Conservation (phyloP, 106 monocot species). For the Ottelia alismoides region DNA sequence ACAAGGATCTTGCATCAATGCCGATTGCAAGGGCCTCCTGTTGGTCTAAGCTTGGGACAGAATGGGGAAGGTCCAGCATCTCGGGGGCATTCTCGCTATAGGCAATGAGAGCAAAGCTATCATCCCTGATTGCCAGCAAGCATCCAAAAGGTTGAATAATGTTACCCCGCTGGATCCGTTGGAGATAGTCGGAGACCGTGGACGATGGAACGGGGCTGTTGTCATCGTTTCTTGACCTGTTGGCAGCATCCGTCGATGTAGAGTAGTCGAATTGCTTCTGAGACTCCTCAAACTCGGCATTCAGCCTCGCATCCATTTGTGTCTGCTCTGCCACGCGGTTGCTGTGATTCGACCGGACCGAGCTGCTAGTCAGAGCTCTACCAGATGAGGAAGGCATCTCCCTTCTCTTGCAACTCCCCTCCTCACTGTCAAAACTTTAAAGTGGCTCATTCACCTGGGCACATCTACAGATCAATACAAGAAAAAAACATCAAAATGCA, state of each 20-base stretch:
- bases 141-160: slow-evolving; percentile 88
- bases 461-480: too few species aligned
- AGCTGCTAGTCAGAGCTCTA: slow-evolving; percentile 35
- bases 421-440: too few species aligned
- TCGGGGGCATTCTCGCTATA: slow-evolving; percentile 81
- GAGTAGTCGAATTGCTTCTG: slow-evolving; percentile 45
- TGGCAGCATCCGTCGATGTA: slow-evolving; percentile 19
- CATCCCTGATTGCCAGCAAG: slow-evolving; percentile 41
- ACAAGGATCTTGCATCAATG: slow-evolving; percentile 46
- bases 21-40: slow-evolving; percentile 46
- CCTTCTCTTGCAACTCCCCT: neutral
- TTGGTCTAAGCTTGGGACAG: slow-evolving; percentile 83
- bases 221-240: slow-evolving; percentile 5
- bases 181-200: slow-evolving; percentile 58
- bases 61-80: slow-evolving; percentile 79
- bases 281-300: slow-evolving; percentile 55
- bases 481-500: too few species aligned
- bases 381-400: slow-evolving; percentile 50
- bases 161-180: slow-evolving; percentile 48
- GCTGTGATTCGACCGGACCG: slow-evolving; percentile 37
- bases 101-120: slow-evolving; percentile 48
- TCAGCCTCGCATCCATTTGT: slow-evolving; percentile 55
- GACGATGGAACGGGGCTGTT: slow-evolving; percentile 17
- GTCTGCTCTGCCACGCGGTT: slow-evolving; percentile 50
- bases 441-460: too few species aligned